phyloP scores from a whole-genome alignment of 352 stramenopile species.

The Pythium apleroticum region DNA sequence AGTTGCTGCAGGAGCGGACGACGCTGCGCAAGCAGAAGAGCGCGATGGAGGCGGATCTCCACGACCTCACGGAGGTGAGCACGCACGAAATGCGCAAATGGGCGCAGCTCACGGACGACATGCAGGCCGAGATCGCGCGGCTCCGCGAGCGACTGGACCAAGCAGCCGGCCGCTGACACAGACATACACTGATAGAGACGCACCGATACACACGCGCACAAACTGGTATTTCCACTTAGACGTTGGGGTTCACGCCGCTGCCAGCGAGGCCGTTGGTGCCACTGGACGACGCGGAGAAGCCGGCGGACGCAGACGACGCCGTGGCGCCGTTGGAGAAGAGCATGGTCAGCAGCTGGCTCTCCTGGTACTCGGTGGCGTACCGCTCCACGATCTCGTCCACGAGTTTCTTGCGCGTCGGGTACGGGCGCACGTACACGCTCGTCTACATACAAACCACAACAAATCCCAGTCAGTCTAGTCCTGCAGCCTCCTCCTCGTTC shows the following conservation, averaged over 20 bases:
- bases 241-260: slow-evolving; percentile 6
- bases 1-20: slow-evolving; percentile 67
- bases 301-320: background rate
- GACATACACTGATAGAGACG: background rate
- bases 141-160: slow-evolving; percentile 34
- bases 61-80: slow-evolving; percentile 68
- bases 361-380: slow-evolving; percentile 84
- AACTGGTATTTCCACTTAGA: slow-evolving; percentile 14
- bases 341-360: slow-evolving; percentile 79
- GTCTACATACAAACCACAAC: slow-evolving; percentile 42
- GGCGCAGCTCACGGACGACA: slow-evolving; percentile 76
- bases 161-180: background rate
- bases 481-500: background rate
- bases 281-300: background rate
- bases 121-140: slow-evolving; percentile 76
- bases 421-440: slow-evolving; percentile 80
- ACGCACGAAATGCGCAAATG: slow-evolving; percentile 84
- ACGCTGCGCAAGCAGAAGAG: slow-evolving; percentile 51
- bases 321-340: slow-evolving; percentile 49
- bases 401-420: slow-evolving; percentile 85
- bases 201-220: background rate
- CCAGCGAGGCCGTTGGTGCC: background rate
- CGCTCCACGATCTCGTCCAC: slow-evolving; percentile 88
- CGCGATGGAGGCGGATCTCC: slow-evolving; percentile 49
- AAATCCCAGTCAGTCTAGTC: background rate